Base-by-base conservation (phyloP, 345 rosid species). In the Ceriops decandra region DNA sequence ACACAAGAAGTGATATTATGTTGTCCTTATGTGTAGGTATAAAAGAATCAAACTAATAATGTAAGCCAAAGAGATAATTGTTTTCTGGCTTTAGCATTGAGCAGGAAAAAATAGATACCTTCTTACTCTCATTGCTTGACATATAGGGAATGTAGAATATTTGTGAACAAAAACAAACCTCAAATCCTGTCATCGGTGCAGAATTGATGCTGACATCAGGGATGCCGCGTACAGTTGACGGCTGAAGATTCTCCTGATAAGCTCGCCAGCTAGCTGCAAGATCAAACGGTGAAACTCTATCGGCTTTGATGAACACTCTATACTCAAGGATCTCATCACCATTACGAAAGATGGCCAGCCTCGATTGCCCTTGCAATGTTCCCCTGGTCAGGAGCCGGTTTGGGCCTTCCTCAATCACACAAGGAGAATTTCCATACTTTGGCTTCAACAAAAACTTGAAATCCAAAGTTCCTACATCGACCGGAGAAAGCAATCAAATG, bases 201-300 rank as follows among this genome's bases (percentile, higher is more conserved):
- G 96, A 80, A 83, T 91, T 82, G 17, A 95, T 90, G 72, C 93
- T 91, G 70, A 95, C 93, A 81, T 91, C 99, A 27, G 99, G 98
- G 76, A 87, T 90, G 38, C 95, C 99, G 69, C 96, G 95, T 53
- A 91, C 97, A 20, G 88, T 86, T 19, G 96, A 95, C 79, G 92
- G 99, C 84, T 84, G 92, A 52, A 91, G 77, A 63, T 91, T 95
- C 77, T 95, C 95, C 73, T 88, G 90, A 68, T 91, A 95, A 75
- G 97, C 96, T 77, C 98, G 83, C 98, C 99, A 95, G 78, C 99
- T 91, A 68, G 98, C 95, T 3, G 99, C 99, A 61, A 95, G 97
- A 77, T 95, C 99, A 80, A 95, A 88, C 8, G 99, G 99, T 4
- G 99, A 95, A 67, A 95, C 93, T 84, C 92, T 77, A 42, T 95